Evolutionary conservation across 2,329 filamentous ascomycete species (phyloP), one percentile per base, ranked within the genome.

Genomic region (Tetracladium maxilliforme): DNA sequence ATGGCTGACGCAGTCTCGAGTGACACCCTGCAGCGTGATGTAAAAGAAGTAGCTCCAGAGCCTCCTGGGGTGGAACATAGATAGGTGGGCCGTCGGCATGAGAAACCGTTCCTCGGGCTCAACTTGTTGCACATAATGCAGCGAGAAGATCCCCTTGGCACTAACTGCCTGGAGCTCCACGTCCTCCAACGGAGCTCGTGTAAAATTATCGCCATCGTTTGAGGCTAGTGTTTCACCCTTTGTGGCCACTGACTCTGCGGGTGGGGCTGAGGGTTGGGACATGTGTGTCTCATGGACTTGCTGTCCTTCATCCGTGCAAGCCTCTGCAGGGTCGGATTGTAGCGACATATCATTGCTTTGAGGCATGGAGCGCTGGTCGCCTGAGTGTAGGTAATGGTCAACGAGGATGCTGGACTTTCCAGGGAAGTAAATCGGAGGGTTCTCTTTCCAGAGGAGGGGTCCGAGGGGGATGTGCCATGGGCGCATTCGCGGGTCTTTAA

Each of bases 401-500:
- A n/a, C n/a, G n/a, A n/a, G n/a, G n/a, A n/a, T n/a, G n/a, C n/a
- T n/a, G n/a, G 35, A 29, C 19, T 39, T 32, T 21, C 36, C 39
- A 16, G 41, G 39, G 21, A 29, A 31, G 34, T 40, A 40, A 19
- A 45, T 21, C 16, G 24, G 27, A 9, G 34, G 33, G 26, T 43
- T 33, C n/a, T 43, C 34, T 25, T 15, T 36, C 25, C 29, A 43
- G 13, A 56, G 41, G 5, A 51, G 33, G 14, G 48, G 48, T 5
- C 48, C 48, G 14, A 40, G 19, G 25, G 43, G 30, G 18, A 52
- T 35, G 25, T 46, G 35, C 33, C 40, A 50, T 32, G 36, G 42
- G 22, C 36, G 32, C n/a, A 51, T 21, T 10, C 35, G 34, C 18
- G 35, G 32, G 24, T 52, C 48, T 14, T 40, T 37, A 24, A 34